phyloP scores from a whole-genome alignment of 176 grass and related monocot genomes.

The Aechmea fasciata region DNA sequence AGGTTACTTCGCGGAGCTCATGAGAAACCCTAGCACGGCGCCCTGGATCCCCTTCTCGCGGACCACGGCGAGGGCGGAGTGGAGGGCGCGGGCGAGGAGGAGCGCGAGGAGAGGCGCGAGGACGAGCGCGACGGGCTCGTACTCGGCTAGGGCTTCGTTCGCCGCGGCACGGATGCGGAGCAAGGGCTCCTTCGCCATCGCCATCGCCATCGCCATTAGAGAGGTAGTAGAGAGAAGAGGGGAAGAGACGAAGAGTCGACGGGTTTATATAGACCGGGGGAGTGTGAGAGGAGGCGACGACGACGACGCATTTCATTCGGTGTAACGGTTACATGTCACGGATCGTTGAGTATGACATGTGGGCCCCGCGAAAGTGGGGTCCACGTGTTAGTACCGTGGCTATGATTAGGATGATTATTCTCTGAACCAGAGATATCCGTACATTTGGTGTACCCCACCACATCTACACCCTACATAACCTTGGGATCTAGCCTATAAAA shows the following conservation, averaged over 20 bases:
- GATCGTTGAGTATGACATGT: no score
- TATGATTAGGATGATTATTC: no score
- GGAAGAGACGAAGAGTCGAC: neutral
- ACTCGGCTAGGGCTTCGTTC: slow-evolving; percentile 45
- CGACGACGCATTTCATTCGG: neutral
- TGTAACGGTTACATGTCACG: no score
- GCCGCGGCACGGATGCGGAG: slow-evolving; percentile 40
- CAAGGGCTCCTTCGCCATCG: slow-evolving; percentile 23
- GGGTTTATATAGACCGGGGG: neutral
- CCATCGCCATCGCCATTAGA: slow-evolving; percentile 2
- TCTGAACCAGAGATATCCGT: no score
- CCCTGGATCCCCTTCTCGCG: slow-evolving; percentile 45
- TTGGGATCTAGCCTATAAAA: no score
- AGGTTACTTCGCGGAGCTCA: slow-evolving; percentile 50
- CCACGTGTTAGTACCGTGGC: no score
- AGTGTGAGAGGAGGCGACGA: neutral
- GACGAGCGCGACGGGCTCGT: slow-evolving; percentile 66
- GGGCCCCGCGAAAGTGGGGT: no score
- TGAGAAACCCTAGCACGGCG: slow-evolving; percentile 37
- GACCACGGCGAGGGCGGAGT: slow-evolving; percentile 29
- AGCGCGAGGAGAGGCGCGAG: slow-evolving; percentile 54
- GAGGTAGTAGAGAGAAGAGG: neutral
- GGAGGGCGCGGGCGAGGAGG: slow-evolving; percentile 43
- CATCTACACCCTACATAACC: no score
- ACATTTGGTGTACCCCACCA: no score